Conservation (phyloP, 352 stramenopile genomes). For the Phytophthora boehmeriae region DNA sequence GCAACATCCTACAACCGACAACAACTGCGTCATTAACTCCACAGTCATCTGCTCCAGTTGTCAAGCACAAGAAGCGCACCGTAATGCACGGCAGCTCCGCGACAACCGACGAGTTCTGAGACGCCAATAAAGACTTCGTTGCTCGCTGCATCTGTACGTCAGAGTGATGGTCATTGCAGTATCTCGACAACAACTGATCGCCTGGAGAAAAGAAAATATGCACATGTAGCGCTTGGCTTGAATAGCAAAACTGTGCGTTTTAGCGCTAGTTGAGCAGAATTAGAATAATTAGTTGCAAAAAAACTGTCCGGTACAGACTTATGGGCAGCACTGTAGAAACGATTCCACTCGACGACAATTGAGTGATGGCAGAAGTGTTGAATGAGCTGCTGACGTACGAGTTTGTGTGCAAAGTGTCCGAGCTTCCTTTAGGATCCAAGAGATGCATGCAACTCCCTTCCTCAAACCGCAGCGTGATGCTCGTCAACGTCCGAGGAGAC, state of each 20-base stretch:
- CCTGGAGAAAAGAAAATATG: no score
- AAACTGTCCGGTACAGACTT: no score
- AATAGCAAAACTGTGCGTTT: no score
- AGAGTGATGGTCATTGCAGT: no score
- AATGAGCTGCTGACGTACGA: constrained; percentile 58
- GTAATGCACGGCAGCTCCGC: constrained; percentile 44
- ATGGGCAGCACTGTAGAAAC: no score
- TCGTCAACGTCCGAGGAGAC: constrained; percentile 61
- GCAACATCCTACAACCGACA: constrained; percentile 30
- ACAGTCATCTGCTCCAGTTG: neutral
- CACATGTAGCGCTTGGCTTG: no score
- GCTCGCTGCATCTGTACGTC: constrained; percentile 3
- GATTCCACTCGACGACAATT: no score
- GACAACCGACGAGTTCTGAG: constrained; percentile 40
- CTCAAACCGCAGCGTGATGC: constrained; percentile 74
- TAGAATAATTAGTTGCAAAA: no score
- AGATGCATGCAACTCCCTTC: constrained; percentile 64
- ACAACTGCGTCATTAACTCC: neutral
- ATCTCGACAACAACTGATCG: no score
- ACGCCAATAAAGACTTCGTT: constrained; percentile 33
- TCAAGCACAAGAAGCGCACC: constrained; percentile 16
- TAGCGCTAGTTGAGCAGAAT: no score
- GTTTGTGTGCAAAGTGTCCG: constrained; percentile 68
- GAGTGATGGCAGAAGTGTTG: constrained; percentile 15
- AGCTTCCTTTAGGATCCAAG: constrained; percentile 59